Percentiles rank a stretch among this genome's conserved stretches.
phyloP scores from a whole-genome alignment of 495 filamentous ascomycete species.

The Clohesyomyces aquaticus region DNA sequence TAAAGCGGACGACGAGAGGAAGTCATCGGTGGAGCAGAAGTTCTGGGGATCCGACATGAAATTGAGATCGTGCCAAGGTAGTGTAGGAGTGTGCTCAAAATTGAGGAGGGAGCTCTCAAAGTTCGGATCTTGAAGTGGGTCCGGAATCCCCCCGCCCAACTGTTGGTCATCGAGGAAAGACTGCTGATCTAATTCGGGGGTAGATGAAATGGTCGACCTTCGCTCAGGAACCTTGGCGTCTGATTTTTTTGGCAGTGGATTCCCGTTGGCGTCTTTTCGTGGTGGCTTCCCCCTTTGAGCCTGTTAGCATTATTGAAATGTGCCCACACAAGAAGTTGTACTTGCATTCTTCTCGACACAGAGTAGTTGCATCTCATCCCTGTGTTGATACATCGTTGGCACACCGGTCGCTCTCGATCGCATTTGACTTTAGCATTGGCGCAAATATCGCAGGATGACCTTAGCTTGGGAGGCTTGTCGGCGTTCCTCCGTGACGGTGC shows the following conservation, averaged over 20 bases:
- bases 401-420: slow-evolving; percentile 29
- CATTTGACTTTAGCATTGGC: slow-evolving; percentile 32
- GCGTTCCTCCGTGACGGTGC: slow-evolving; percentile 24
- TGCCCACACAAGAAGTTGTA: no score
- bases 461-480: slow-evolving; percentile 27
- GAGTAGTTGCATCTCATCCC: slow-evolving; percentile 31
- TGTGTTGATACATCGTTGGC: slow-evolving; percentile 28
- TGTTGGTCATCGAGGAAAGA: slow-evolving; percentile 17
- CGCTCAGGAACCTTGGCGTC: slow-evolving; percentile 10
- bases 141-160: slow-evolving; percentile 7
- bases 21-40: slow-evolving; percentile 2
- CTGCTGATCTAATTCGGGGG: slow-evolving; percentile 20
- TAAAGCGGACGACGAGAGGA: slow-evolving; percentile 16
- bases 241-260: slow-evolving; percentile 22
- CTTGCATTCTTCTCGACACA: slow-evolving; percentile 25
- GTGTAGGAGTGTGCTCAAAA: slow-evolving; percentile 16
- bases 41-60: slow-evolving; percentile 20
- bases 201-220: slow-evolving; percentile 19
- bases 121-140: slow-evolving; percentile 9
- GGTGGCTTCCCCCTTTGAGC: slow-evolving; percentile 33
- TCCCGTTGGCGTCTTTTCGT: slow-evolving; percentile 26
- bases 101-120: slow-evolving; percentile 22
- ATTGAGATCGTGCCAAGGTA: slow-evolving; percentile 30
- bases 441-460: slow-evolving; percentile 27
- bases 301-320: no score